phyloP scores from a whole-genome alignment of 78 protist species.

The Diacronema lutheri region DNA sequence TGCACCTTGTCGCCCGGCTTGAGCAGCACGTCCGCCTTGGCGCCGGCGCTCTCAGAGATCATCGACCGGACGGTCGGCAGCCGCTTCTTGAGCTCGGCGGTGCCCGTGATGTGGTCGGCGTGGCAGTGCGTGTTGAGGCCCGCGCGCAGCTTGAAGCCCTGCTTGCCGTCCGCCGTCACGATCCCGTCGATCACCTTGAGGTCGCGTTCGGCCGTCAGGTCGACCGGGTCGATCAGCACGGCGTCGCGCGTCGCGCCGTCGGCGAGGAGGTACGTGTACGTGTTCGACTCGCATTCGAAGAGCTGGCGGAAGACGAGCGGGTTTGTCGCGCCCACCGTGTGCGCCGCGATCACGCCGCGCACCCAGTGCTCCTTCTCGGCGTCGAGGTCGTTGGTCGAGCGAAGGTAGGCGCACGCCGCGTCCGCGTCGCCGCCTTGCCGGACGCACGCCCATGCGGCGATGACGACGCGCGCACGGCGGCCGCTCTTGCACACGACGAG shows the following conservation, averaged over 20 bases:
- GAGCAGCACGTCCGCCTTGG: conserved; percentile 16
- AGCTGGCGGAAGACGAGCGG: conserved; percentile 12
- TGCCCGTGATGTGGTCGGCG: conserved; percentile 44
- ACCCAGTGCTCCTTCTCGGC: too few relatives aligned
- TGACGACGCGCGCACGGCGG: too few relatives aligned
- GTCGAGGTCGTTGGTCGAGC: too few relatives aligned
- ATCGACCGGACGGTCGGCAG: background rate
- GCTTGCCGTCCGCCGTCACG: background rate
- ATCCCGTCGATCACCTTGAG: background rate
- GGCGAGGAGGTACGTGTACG: conserved; percentile 23
- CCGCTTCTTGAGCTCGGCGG: background rate
- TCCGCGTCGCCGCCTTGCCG: too few relatives aligned
- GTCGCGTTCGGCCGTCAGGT: conserved; percentile 17
- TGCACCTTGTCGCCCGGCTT: background rate
- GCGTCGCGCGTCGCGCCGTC: background rate
- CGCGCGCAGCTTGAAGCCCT: background rate
- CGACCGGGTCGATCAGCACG: conserved; percentile 21
- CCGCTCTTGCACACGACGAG: too few relatives aligned
- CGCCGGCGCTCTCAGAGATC: conserved; percentile 8
- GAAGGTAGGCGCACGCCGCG: too few relatives aligned
- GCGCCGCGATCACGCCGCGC: too few relatives aligned
- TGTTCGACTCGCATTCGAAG: background rate
- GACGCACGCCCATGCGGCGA: too few relatives aligned
- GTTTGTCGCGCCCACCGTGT: too few relatives aligned
- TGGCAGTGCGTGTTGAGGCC: conserved; percentile 40